These are phyloP conservation scores for Trichomonas vaginalis DNA, from an alignment of 208 protist genomes.

Conservation along the genomic window DNA sequence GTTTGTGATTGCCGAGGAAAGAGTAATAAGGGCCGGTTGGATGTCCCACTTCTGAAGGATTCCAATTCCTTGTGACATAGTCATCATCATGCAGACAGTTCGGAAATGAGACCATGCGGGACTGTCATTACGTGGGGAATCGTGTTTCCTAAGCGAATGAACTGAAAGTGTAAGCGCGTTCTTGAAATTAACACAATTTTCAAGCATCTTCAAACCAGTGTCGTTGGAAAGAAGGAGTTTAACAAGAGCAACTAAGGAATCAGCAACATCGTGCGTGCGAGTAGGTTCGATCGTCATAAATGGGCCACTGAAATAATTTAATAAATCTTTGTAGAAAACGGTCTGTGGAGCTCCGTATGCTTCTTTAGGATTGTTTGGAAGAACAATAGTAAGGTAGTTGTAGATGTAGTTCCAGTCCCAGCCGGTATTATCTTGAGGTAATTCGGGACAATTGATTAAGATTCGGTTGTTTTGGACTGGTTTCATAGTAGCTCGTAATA, in stretches of 20 bases:
- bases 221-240: background rate
- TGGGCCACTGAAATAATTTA: background rate
- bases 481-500: background rate
- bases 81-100: background rate
- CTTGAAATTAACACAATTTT: background rate
- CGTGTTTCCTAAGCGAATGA: background rate
- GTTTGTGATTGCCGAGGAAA: background rate
- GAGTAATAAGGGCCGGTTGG: background rate
- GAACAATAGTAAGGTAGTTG: background rate
- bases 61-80: background rate
- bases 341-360: background rate
- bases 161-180: background rate
- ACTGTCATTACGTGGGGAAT: too few species aligned
- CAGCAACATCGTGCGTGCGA: background rate
- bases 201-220: background rate
- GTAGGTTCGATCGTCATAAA: background rate
- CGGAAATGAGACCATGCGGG: background rate
- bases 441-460: background rate
- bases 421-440: background rate
- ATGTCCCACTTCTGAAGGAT: background rate
- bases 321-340: background rate
- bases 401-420: background rate
- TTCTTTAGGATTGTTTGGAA: background rate
- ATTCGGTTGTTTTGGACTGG: background rate
- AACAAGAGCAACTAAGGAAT: background rate